Percentiles rank a stretch among this genome's conserved stretches.
phyloP scores from a whole-genome alignment of 768 basidiomycete genomes.

The Collybia mongolica region DNA sequence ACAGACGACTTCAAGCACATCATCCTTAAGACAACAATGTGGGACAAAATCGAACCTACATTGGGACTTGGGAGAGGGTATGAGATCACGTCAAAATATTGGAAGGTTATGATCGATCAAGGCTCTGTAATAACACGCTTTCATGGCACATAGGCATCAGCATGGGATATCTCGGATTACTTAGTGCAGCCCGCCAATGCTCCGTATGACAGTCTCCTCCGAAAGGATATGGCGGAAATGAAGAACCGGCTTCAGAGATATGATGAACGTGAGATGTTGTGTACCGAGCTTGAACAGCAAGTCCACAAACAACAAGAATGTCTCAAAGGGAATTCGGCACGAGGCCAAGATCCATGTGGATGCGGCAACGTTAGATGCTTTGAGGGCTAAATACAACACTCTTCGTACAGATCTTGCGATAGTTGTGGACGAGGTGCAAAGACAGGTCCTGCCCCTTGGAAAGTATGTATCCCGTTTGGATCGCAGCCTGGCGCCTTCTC shows the following conservation, averaged over 20 bases:
- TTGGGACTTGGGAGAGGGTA: conserved; percentile 34
- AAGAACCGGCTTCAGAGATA: conserved; percentile 1
- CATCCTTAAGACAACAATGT: conserved; percentile 44
- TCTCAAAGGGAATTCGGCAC: not conserved
- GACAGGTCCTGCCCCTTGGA: not conserved
- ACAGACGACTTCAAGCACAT: conserved; percentile 27
- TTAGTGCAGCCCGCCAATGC: conserved; percentile 13
- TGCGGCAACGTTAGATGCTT: not conserved
- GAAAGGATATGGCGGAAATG: conserved; percentile 14
- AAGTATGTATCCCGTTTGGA: not conserved
- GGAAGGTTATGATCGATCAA: conserved; percentile 39
- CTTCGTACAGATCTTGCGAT: not conserved
- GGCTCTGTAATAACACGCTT: conserved; percentile 37
- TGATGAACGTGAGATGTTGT: too few relatives aligned
- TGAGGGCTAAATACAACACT: not conserved
- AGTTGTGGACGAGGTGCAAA: not conserved
- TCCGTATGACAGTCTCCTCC: conserved; percentile 14
- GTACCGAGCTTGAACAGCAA: conserved; percentile 3
- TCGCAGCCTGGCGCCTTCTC: too few relatives aligned
- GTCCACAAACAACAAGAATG: conserved; percentile 6
- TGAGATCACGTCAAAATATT: conserved; percentile 40
- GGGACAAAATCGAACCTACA: conserved; percentile 14
- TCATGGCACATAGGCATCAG: conserved; percentile 28
- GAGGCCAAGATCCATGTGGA: not conserved
- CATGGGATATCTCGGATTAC: conserved; percentile 33